These are phyloP conservation scores for Xylariaceae sp. DNA, from an alignment of 2,329 filamentous ascomycete genomes.

Conservation along the genomic window DNA sequence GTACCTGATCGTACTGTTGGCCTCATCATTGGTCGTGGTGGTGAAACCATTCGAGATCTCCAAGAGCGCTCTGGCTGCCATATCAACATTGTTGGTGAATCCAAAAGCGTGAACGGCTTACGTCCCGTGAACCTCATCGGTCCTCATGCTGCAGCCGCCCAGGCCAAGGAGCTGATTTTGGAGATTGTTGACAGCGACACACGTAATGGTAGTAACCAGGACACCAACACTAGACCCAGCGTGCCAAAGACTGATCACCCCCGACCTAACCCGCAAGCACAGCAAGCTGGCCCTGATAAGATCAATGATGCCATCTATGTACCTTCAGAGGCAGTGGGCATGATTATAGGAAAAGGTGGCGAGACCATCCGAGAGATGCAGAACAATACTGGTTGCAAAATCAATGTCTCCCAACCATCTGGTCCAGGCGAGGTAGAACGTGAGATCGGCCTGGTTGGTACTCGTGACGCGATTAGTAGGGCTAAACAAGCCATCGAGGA, in stretches of 20 bases:
- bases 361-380: constrained; percentile 96
- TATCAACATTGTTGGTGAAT: constrained; percentile 91
- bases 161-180: constrained; percentile 83
- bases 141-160: constrained; percentile 65
- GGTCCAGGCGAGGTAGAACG: constrained; percentile 75
- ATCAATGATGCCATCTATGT: constrained; percentile 80
- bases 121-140: constrained; percentile 89
- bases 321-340: constrained; percentile 86
- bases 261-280: constrained; percentile 40
- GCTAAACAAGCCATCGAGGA: constrained; percentile 86
- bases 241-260: constrained; percentile 35
- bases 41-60: constrained; percentile 87
- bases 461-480: constrained; percentile 69
- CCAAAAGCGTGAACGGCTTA: constrained; percentile 86
- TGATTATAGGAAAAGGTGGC: constrained; percentile 94
- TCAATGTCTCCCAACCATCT: constrained; percentile 82
- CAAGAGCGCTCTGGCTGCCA: constrained; percentile 92
- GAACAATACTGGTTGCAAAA: constrained; percentile 81
- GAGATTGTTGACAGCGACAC: constrained; percentile 93
- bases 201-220: constrained; percentile 40
- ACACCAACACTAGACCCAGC: constrained; percentile 33
- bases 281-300: constrained; percentile 52
- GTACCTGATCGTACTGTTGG: constrained; percentile 90
- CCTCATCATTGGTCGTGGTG: constrained; percentile 87
- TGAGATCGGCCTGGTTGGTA: constrained; percentile 81